Conservation (phyloP, 176 grass and related monocot species). For the Thalia dealbata region DNA sequence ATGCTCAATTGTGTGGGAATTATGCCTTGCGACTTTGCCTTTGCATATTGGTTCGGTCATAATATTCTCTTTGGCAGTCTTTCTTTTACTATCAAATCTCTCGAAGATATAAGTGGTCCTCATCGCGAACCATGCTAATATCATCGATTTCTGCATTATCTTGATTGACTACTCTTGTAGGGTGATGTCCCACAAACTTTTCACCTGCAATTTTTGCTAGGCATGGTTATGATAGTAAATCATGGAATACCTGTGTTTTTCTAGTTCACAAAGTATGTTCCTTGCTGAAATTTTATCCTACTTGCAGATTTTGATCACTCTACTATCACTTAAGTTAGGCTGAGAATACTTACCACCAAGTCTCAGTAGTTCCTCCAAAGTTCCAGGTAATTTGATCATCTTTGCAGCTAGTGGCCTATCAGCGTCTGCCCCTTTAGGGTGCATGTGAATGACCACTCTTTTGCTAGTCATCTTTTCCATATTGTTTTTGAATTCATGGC, state of each 20-base stretch:
- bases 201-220: conserved; percentile 9
- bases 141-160: conserved; percentile 21
- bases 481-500: not conserved
- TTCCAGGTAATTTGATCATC: conserved; percentile 15
- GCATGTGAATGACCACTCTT: conserved; percentile 21
- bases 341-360: conserved; percentile 14
- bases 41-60: not conserved
- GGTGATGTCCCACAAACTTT: conserved; percentile 17
- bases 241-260: not conserved
- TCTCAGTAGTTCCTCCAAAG: conserved; percentile 19
- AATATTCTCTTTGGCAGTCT: not conserved
- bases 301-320: not conserved
- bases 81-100: not conserved
- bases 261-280: not conserved
- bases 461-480: not conserved
- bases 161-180: conserved; percentile 12
- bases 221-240: not conserved
- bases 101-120: conserved; percentile 24
- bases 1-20: no score
- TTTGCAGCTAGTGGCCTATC: not conserved
- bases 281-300: not conserved
- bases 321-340: not conserved
- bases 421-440: not conserved
- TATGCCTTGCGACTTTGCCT: not conserved
- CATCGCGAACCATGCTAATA: conserved; percentile 16